A percentile compares a stretch with the other conserved stretches of the same genome.
Conservation (phyloP, 306 rosid species). For the Dalbergia oliveri region DNA sequence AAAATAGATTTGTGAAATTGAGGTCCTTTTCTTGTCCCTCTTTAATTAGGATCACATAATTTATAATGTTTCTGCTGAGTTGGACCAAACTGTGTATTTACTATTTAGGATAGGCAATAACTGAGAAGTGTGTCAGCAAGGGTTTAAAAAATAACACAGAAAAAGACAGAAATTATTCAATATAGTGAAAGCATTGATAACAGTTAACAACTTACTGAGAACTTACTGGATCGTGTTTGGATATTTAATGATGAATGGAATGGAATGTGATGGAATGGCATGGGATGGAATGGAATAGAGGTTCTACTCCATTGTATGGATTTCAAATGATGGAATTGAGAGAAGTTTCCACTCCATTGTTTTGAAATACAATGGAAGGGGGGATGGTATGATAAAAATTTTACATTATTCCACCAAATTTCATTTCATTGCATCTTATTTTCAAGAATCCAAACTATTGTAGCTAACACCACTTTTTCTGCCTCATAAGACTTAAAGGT, state of each 20-base stretch:
- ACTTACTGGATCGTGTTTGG: neutral
- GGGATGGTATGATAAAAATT: too few relatives aligned
- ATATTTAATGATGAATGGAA: too few relatives aligned
- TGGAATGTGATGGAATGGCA: too few relatives aligned
- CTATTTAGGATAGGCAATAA: conserved; percentile 9
- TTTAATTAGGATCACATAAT: conserved; percentile 10
- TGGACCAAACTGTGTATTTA: conserved; percentile 4
- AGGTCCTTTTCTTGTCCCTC: neutral
- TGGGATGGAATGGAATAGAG: too few relatives aligned
- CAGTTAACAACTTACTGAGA: neutral
- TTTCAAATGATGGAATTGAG: too few relatives aligned
- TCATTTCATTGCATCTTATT: too few relatives aligned
- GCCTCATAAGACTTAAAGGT: neutral
- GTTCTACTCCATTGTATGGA: too few relatives aligned
- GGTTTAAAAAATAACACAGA: neutral
- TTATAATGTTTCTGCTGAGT: conserved; percentile 2
- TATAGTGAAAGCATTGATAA: neutral
- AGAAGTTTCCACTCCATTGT: too few relatives aligned
- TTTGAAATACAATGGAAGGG: too few relatives aligned
- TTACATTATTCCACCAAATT: too few relatives aligned
- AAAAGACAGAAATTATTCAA: neutral
- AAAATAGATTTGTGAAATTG: conserved; percentile 5
- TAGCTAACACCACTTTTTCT: too few relatives aligned
- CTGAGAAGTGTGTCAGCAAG: neutral
- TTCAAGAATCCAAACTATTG: too few relatives aligned